Base-by-base conservation (phyloP, 257 asterid species). In the Nicotiana tabacum region DNA sequence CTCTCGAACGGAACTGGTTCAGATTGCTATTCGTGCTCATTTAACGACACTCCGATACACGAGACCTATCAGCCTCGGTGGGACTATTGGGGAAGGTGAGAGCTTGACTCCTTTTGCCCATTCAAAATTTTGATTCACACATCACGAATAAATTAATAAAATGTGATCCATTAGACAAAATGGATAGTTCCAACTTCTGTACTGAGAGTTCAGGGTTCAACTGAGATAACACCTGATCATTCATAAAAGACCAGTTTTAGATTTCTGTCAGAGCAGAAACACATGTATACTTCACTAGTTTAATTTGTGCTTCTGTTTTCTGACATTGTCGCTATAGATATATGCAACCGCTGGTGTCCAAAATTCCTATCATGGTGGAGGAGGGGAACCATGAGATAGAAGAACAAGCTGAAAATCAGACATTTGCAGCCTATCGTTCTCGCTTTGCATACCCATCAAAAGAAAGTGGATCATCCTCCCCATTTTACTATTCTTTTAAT, bases 71-170 rank as follows among this genome's bases (percentile, higher is more conserved):
- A 96, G 85, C 99, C 99, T 57, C 99, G 98, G 64, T 96, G 99
- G 99, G 99, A 96, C 89, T 94, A 90, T 77, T 96, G 99, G 99
- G 99, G 99, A 89, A 96, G 99, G 99, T 96, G 78, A 84, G 48
- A 64, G 0, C 46, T 61, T 51, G 4, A 62, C 27, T 39, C 48
- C 48, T 60, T 81, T 8, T 17, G 37, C 30, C 17, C 3, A 46
- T 46, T 76, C 64, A 51, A 76, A 13, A 2, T 3, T 7, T 29
- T 51, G 3, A 13, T 7, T 46, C 4, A 7, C 0, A 0, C 16
- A 3, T 51, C 80, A 7, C 0, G 29, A 48, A 10, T 51, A 1
- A 5, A 76, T 1, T 64, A 9, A 46, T 24, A 12, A 12, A 2
- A 3, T 0, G 6, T 0, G 35, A 46, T 72, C n/a, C 37, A 21